Base-by-base conservation (phyloP, 306 rosid species). In the Morella rubra region DNA sequence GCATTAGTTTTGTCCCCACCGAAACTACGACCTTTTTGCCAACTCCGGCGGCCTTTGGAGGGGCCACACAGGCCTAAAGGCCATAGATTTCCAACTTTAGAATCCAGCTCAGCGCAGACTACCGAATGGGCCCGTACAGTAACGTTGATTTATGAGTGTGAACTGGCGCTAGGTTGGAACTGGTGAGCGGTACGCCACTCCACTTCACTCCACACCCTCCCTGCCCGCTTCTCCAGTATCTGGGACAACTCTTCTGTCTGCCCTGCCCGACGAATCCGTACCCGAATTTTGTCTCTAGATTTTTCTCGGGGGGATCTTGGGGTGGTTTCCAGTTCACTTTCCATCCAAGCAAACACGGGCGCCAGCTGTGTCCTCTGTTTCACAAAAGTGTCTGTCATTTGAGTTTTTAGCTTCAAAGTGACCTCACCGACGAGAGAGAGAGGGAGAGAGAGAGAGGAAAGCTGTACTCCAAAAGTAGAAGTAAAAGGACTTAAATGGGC, bases 151-250 rank as follows among this genome's bases (percentile, higher is more conserved):
- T 6, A 1, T 11, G 52, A 10, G 45, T 7, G 71, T 74, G 83
- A 74, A 74, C 83, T 80, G 83, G 79, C 79, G 72, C 71, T 58
- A 68, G 72, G 79, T 62, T 80, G 79, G 16, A 40, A 40, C 6
- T 49, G 11, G 53, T 9, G 14, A 49, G 16, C 49, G 47, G 37
- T 65, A 14, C 11, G 1, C 4, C 8, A 4, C 19, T 32, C 3
- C 37, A 27, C n/a, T n/a, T n/a, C 2, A 27, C 32, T 2, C 32
- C 32, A 32, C n/a, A n/a, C n/a, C n/a, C n/a, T n/a, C 37, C 37
- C 47, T 65, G 24, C 13, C 69, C 20, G 3, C 69, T 44, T 32
- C 6, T 16, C 46, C 1, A n/a, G 40, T 3, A 66, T 9, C 71
- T 66, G 19, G 68, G 68, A n/a, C 68, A 61, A 13, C 44, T 61